Conservation (phyloP, 352 stramenopile genomes). For the Globisporangium acanthophoron region DNA sequence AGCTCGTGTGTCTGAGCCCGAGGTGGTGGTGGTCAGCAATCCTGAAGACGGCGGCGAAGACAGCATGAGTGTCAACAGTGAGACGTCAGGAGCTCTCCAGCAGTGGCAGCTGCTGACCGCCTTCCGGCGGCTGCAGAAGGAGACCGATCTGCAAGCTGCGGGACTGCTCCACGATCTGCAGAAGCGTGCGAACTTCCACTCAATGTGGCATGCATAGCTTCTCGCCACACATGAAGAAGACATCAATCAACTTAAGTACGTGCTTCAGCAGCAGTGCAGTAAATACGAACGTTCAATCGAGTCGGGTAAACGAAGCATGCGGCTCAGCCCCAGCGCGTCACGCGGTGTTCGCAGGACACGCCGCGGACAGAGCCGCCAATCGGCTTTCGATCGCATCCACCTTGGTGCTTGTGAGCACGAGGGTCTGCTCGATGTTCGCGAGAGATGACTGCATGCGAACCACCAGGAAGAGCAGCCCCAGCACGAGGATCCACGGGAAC, state of each 20-base stretch:
- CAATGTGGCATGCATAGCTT: slow-evolving; percentile 24
- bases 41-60: not conserved
- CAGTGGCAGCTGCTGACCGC: slow-evolving; percentile 24
- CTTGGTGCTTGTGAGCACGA: slow-evolving; percentile 34
- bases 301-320: not conserved
- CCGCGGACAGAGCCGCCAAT: slow-evolving; percentile 11
- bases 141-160: slow-evolving; percentile 7
- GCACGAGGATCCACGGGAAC: slow-evolving; percentile 66
- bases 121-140: slow-evolving; percentile 24
- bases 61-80: slow-evolving; percentile 2
- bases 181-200: slow-evolving; percentile 40
- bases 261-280: not conserved
- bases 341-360: slow-evolving; percentile 18
- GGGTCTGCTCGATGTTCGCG: slow-evolving; percentile 48
- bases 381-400: slow-evolving; percentile 31
- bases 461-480: slow-evolving; percentile 56
- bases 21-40: not conserved
- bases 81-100: slow-evolving; percentile 5
- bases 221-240: not conserved
- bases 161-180: slow-evolving; percentile 21
- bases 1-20: not conserved
- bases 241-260: not conserved
- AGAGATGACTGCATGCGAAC: slow-evolving; percentile 53
- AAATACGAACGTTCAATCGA: slow-evolving; percentile 13
- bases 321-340: not conserved